phyloP scores from a whole-genome alignment of 106 monocot genomes.

The Posidonia australis region DNA sequence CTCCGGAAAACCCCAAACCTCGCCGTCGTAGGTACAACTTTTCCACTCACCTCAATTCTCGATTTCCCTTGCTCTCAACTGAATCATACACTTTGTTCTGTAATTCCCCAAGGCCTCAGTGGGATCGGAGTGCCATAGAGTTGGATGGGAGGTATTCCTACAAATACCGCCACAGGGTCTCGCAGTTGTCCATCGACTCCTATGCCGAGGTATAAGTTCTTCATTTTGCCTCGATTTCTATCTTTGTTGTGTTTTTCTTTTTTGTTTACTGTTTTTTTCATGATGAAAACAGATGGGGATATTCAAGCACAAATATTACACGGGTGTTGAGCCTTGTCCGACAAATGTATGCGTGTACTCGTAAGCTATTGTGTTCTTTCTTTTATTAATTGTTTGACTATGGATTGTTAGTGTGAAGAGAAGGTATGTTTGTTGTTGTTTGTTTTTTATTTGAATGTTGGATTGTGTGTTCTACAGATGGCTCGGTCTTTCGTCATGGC shows the following conservation, averaged over 20 bases:
- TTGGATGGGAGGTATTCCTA: background rate
- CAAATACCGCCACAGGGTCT: background rate
- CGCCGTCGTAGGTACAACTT: background rate
- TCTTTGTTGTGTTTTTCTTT: background rate
- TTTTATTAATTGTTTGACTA: background rate
- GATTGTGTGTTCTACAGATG: no score
- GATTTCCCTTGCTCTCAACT: background rate
- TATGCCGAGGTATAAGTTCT: constrained; percentile 7
- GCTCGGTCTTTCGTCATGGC: no score
- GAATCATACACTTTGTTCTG: background rate
- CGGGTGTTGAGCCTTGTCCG: background rate
- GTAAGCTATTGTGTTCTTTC: background rate
- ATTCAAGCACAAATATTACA: background rate
- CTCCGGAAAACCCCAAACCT: background rate
- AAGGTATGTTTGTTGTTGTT: background rate
- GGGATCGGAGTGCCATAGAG: constrained; percentile 7
- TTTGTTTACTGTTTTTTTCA: background rate
- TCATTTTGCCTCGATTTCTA: background rate
- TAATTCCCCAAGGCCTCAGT: constrained; percentile 1
- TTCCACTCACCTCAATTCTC: background rate
- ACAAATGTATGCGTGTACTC: constrained; percentile 7
- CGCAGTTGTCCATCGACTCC: constrained; percentile 7
- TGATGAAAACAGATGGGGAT: background rate
- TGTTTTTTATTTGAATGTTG: no score
- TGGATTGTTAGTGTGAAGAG: background rate